phyloP scores from a whole-genome alignment of 257 asterid genomes.

The Capsicum baccatum region DNA sequence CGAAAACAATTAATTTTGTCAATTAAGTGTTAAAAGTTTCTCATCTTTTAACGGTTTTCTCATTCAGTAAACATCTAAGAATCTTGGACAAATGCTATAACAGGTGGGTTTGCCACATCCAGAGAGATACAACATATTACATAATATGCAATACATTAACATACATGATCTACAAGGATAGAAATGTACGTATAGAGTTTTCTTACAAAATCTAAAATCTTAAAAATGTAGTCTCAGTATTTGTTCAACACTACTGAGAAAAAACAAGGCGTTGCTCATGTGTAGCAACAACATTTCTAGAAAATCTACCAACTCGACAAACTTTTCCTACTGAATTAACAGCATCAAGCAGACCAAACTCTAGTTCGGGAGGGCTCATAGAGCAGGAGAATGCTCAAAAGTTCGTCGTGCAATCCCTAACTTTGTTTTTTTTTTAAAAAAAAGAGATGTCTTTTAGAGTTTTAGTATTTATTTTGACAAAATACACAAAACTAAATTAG shows the following conservation, averaged over 20 bases:
- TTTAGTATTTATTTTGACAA: neutral
- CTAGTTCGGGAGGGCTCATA: neutral
- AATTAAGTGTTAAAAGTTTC: neutral
- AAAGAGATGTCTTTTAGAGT: neutral
- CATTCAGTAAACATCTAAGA: neutral
- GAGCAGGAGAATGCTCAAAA: neutral
- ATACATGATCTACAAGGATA: neutral
- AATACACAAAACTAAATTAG: conserved; percentile 14
- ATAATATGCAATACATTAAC: neutral
- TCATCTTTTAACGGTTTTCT: neutral
- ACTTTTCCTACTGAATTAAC: neutral
- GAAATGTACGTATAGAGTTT: neutral
- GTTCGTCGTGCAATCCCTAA: neutral
- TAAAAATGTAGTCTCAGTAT: neutral
- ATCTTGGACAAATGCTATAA: neutral
- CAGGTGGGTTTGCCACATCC: no score
- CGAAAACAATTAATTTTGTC: neutral
- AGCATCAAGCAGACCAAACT: neutral
- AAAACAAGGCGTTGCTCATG: neutral
- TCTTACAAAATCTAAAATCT: neutral
- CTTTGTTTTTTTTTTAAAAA: neutral
- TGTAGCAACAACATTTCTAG: neutral
- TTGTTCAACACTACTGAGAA: neutral
- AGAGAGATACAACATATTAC: no score
- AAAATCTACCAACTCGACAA: neutral